These are phyloP conservation scores for Syzygium malaccense DNA, from an alignment of 441 rosid genomes.

Conservation along the genomic window DNA sequence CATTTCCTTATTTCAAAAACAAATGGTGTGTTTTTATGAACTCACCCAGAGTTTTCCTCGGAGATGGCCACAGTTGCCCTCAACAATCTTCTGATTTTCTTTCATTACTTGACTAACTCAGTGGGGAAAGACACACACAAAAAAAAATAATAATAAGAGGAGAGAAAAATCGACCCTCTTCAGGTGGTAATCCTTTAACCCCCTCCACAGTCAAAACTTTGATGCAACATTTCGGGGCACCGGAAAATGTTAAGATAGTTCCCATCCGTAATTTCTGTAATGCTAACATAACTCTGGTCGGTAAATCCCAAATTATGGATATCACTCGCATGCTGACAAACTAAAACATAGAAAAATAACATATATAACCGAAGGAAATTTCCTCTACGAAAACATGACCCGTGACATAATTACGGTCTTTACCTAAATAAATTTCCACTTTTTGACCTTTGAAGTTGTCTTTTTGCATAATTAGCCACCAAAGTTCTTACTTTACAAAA, in stretches of 20 bases:
- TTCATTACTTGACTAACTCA: not conserved
- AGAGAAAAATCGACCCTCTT: not conserved
- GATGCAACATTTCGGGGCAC: not conserved
- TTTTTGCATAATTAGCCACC: not conserved
- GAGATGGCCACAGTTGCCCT: not conserved
- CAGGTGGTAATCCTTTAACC: not conserved
- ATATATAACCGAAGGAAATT: not conserved
- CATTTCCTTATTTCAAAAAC: not conserved
- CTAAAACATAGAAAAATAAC: not conserved
- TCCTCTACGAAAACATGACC: not conserved
- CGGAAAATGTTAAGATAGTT: not conserved
- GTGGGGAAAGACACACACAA: not conserved
- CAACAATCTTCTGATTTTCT: not conserved
- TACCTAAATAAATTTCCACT: not conserved
- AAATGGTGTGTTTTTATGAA: not conserved
- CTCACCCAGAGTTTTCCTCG: not conserved
- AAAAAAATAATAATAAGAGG: too few species aligned
- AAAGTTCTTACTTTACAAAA: not conserved
- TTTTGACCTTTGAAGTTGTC: not conserved
- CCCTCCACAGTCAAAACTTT: not conserved
- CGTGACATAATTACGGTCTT: fast-evolving
- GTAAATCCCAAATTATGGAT: not conserved
- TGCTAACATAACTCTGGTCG: not conserved
- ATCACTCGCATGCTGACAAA: not conserved
- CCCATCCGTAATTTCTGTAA: not conserved